Evolutionary conservation across 768 basidiomycete genomes (phyloP), one percentile per base, ranked within the genome.

Genomic region (Dacryopinax primogenitus): DNA sequence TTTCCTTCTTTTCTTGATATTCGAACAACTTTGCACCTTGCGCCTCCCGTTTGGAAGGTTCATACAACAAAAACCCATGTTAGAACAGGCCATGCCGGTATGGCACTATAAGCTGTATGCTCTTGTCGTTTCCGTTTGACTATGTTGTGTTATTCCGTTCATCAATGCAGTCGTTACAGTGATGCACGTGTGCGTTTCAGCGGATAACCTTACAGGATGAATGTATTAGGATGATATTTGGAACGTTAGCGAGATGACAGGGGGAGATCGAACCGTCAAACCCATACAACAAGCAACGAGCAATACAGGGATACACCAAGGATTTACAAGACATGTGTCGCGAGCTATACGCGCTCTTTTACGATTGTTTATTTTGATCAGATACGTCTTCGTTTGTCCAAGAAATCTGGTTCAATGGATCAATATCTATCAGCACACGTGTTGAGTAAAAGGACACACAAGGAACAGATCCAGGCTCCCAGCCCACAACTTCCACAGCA

Each of bases 161-260:
- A 26, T 30, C 51, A 58, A 58, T 58, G 51, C 51, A 58, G 51
- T 58, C 51, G 30, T 58, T 58, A 58, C 51, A 58, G 51, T 15
- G 51, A 58, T 30, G 32, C 11, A 11, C n/a, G 51, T 15, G 3
- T 26, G 51, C 18, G 51, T 58, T 7, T 32, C 26, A 58, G 51
- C 18, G 51, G n/a, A n/a, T 11, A 39, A 39, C 51, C 51, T 15
- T 4, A 58, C 51, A 30, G 51, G 26, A 58, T 58, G 18, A 23
- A 58, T 58, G n/a, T 58, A 58, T n/a, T n/a, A n/a, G n/a, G n/a
- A n/a, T n/a, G n/a, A n/a, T n/a, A n/a, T n/a, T n/a, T n/a, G n/a
- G n/a, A n/a, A n/a, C n/a, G n/a, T n/a, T n/a, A n/a, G n/a, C n/a
- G n/a, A n/a, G n/a, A n/a, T n/a, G n/a, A n/a, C n/a, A n/a, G n/a